Evolutionary conservation across 1,139 yeast genomes (phyloP).

Genomic region (Kurtzmaniella quercitrusa): DNA sequence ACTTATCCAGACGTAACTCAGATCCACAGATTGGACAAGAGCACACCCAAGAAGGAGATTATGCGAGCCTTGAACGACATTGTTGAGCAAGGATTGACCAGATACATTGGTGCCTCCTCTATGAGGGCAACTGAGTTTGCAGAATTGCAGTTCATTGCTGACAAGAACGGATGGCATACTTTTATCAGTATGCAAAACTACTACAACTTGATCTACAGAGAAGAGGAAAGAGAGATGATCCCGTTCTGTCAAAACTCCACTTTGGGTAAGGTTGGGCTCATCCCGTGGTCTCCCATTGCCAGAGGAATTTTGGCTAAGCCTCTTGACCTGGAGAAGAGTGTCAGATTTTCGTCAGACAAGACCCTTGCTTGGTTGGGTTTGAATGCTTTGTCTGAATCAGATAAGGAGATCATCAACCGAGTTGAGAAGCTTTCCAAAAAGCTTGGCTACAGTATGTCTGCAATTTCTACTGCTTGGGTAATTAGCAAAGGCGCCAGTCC

Average conservation of each 20-base stretch:
- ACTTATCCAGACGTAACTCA: conserved; percentile 47
- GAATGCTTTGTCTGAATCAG: conserved; percentile 12
- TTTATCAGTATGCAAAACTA: conserved; percentile 58
- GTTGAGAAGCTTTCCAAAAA: conserved; percentile 51
- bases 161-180: conserved; percentile 47
- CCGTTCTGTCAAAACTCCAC: conserved; percentile 41
- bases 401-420: conserved; percentile 42
- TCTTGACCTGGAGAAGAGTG: conserved; percentile 13
- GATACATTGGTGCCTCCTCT: conserved; percentile 59
- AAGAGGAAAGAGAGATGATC: conserved; percentile 58
- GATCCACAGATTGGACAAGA: conserved; percentile 47
- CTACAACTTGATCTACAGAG: conserved; percentile 52
- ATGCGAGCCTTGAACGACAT: conserved; percentile 53
- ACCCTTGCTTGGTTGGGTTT: conserved; percentile 9
- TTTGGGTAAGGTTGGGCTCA: conserved; percentile 40
- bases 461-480: conserved; percentile 54
- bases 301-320: conserved; percentile 47
- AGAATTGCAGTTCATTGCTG: conserved; percentile 48
- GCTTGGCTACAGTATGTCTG: conserved; percentile 45
- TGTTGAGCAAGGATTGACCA: conserved; percentile 41
- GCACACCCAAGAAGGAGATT: conserved; percentile 43
- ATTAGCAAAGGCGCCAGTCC: conserved; percentile 47
- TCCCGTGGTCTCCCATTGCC: conserved; percentile 52
- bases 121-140: conserved; percentile 49
- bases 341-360: conserved; percentile 11